Conservation (phyloP, 2,329 filamentous ascomycete genomes). For the Alternaria sp. region DNA sequence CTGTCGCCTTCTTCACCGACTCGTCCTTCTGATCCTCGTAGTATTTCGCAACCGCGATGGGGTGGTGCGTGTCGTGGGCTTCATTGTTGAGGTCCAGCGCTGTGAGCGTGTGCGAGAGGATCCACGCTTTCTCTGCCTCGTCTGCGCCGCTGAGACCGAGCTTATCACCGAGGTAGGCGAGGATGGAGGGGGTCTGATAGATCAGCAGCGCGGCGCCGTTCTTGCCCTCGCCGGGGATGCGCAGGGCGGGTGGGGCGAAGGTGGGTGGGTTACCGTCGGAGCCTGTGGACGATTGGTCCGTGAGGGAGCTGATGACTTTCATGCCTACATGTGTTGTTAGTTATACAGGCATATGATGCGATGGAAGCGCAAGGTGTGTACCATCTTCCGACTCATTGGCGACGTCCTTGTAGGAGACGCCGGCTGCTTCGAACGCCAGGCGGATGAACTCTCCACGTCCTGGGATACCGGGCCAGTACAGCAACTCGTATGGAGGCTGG, state of each 20-base stretch:
- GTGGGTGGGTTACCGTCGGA: constrained; percentile 67
- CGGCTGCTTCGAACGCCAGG: constrained; percentile 72
- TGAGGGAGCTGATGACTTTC: constrained; percentile 57
- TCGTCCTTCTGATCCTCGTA: constrained; percentile 80
- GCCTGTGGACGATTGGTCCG: constrained; percentile 52
- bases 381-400: constrained; percentile 58
- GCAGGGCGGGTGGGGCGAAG: constrained; percentile 71
- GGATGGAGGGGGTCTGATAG: constrained; percentile 74
- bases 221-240: constrained; percentile 54
- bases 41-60: constrained; percentile 63
- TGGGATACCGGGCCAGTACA: constrained; percentile 75
- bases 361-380: constrained; percentile 1
- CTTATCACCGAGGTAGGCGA: constrained; percentile 70
- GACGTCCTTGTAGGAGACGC: constrained; percentile 68
- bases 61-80: constrained; percentile 78
- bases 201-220: constrained; percentile 66
- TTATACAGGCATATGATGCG: background rate
- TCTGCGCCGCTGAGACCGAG: constrained; percentile 63
- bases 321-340: constrained; percentile 42
- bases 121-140: constrained; percentile 59
- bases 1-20: constrained; percentile 61
- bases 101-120: constrained; percentile 71
- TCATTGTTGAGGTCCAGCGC: constrained; percentile 76
- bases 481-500: constrained; percentile 63
- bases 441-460: constrained; percentile 78